Conservation (phyloP, 192 early-diverging fungal genomes). For the Mortierella alpina region DNA sequence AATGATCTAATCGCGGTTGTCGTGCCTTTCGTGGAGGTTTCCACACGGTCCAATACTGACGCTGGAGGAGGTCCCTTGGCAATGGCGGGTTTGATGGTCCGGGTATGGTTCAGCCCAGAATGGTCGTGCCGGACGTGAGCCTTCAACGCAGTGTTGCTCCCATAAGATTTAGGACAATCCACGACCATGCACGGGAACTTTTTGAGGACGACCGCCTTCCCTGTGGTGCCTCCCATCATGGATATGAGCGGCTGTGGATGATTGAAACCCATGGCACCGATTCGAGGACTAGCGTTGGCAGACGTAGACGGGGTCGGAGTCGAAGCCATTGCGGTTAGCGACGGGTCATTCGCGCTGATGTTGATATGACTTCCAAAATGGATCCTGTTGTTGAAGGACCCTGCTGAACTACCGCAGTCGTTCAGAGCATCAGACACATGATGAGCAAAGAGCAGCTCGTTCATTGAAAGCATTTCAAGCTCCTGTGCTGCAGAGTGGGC, state of each 20-base stretch:
- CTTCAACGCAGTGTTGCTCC: slow-evolving; percentile 20
- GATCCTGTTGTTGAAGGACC: slow-evolving; percentile 31
- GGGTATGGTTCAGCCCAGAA: slow-evolving; percentile 7
- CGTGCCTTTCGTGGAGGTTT: no score
- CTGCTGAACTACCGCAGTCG: slow-evolving; percentile 1
- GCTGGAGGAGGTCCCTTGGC: no score
- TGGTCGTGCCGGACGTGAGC: slow-evolving; percentile 37
- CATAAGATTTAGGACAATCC: slow-evolving; percentile 32
- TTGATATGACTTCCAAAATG: slow-evolving; percentile 53
- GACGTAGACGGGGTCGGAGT: slow-evolving; percentile 38
- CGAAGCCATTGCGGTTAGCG: background rate
- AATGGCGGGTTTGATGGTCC: background rate
- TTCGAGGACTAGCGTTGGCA: slow-evolving; percentile 36
- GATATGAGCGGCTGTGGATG: slow-evolving; percentile 2
- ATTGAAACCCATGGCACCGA: slow-evolving; percentile 6
- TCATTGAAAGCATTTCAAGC: slow-evolving; percentile 31
- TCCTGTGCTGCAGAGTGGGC: background rate
- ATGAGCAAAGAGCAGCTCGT: slow-evolving; percentile 38
- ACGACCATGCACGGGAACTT: slow-evolving; percentile 24
- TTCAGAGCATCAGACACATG: slow-evolving; percentile 24
- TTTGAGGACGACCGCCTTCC: slow-evolving; percentile 5
- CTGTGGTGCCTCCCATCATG: background rate
- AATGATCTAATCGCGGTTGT: no score
- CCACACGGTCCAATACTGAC: no score
- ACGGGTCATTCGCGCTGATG: slow-evolving; percentile 31